Evolutionary conservation across 352 stramenopile species (phyloP), one percentile per base, ranked within the genome.

Genomic region (Pythium vanterpoolii): DNA sequence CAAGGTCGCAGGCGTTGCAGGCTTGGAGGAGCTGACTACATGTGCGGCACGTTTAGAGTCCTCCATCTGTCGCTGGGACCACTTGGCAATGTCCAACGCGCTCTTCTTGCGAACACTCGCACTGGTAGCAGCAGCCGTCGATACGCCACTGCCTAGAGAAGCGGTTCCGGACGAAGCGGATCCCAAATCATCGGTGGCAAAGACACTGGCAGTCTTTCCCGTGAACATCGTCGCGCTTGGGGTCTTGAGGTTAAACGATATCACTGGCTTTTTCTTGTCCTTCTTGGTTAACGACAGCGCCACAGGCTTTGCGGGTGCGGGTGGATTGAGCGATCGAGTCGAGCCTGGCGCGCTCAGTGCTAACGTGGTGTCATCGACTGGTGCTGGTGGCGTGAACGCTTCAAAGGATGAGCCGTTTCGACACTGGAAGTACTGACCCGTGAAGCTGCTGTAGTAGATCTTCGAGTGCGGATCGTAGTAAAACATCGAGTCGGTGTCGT

Each of bases 21-120:
- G n/a, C n/a, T n/a, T n/a, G n/a, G n/a, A n/a, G n/a, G n/a, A n/a
- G n/a, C 7, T 60, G 27, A 30, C 18, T n/a, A 27, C 24, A 3
- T 52, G 30, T 13, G 14, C 18, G 16, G 36, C 1, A 27, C 38
- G 18, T 11, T 67, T 64, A 19, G 66, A 75, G 6, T 62, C 48
- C 28, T 73, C 60, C 28, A 40, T 57, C 26, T 64, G 54, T 42
- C 77, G 66, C 31, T 88, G 83, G 1, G 83, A 91, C 86, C 83
- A 95, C 60, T 91, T 92, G 8, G 83, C 86, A 38, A 93, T 95
- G 56, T 95, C 78, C 19, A 76, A 49, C n/a, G 79, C 79, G 51
- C 72, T 88, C 54, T 91, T 93, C 44, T 83, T 81, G 53, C 90
- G 90, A 31, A 84, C 53, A 21, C 76, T 72, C 11, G 50, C 56